Evolutionary conservation across 2,329 filamentous ascomycete genomes (phyloP), one percentile per base, ranked within the genome.

Genomic region (Fusarium haematococcum): DNA sequence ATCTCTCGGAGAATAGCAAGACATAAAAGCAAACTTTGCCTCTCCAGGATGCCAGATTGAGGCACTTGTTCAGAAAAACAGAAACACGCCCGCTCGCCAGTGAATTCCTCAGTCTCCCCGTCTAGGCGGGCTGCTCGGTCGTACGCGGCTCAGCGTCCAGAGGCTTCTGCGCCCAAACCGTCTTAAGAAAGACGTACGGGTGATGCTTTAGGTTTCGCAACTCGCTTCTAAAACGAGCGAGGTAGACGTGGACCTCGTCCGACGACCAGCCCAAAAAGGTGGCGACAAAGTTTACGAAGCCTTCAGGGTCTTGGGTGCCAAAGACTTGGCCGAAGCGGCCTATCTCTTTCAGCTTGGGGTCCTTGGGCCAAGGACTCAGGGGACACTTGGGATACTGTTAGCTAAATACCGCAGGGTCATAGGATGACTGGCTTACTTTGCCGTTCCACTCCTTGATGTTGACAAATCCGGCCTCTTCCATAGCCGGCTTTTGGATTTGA

Each of bases 401-500:
- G 25, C 27, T 52, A 32, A 18, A 27, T 20, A 13, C 6, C 25
- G 11, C 4, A 32, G 14, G 16, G 9, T 57, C 11, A 16, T 16
- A 14, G 1, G 20, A 23, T 10, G 8, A 2, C n/a, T n/a, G 4
- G 13, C 43, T 27, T 41, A 59, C 56, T 20, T 59, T 59, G 16
- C 25, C 35, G 6, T 59, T 25, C 56, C 45, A 54, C 20, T 35
- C 39, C 45, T 63, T 33, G 23, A 63, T 54, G 20, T 54, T 25
- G 11, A 54, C 33, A 63, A 63, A 63, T 23, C 60, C 60, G 32
- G 60, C 60, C 45, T 63, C 45, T 39, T 63, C 32, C 9, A 63
- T 63, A 30, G 60, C 60, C 2, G 37, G 32, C 13, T 8, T 35
- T 20, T 63, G 60, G 8, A 48, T 4, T 8, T 18, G 16, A 37